These are phyloP conservation scores for Phanerochaete carnosa DNA, from an alignment of 768 basidiomycete genomes.

Conservation along the genomic window DNA sequence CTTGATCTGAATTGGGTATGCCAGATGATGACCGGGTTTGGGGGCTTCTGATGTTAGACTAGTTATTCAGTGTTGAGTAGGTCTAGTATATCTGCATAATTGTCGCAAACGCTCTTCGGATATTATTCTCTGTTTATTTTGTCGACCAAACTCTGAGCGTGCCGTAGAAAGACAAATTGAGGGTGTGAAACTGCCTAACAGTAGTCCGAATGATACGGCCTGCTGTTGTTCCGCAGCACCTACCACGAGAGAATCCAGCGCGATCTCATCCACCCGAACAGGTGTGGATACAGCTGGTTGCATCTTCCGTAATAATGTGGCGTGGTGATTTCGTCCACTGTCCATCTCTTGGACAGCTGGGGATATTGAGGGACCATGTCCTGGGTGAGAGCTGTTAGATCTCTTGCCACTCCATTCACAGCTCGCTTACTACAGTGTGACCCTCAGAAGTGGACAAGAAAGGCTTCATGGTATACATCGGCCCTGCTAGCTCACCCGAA, in stretches of 20 bases:
- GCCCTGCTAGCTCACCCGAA: slow-evolving; percentile 30
- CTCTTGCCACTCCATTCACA: not conserved
- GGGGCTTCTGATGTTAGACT: slow-evolving; percentile 28
- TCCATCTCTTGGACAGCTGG: slow-evolving; percentile 46
- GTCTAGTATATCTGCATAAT: not conserved
- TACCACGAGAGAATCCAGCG: no score
- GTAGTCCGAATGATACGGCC: no score
- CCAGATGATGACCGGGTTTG: slow-evolving; percentile 67
- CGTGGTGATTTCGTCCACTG: slow-evolving; percentile 59
- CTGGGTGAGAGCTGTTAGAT: slow-evolving; percentile 36
- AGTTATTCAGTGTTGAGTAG: not conserved
- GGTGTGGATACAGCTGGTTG: no score
- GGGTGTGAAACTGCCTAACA: no score
- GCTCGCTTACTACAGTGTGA: not conserved
- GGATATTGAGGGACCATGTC: slow-evolving; percentile 54
- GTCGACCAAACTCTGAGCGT: not conserved
- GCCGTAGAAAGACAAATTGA: no score
- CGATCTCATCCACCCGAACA: no score
- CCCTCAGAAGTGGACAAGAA: slow-evolving; percentile 28
- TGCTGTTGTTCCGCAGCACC: no score
- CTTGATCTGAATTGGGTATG: slow-evolving; percentile 3
- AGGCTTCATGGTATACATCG: slow-evolving; percentile 54
- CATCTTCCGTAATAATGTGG: slow-evolving; percentile 24
- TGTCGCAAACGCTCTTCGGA: not conserved
- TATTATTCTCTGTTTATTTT: not conserved